Evolutionary conservation across 202 grass and related monocot genomes (phyloP).

Genomic region (Zizania palustris): DNA sequence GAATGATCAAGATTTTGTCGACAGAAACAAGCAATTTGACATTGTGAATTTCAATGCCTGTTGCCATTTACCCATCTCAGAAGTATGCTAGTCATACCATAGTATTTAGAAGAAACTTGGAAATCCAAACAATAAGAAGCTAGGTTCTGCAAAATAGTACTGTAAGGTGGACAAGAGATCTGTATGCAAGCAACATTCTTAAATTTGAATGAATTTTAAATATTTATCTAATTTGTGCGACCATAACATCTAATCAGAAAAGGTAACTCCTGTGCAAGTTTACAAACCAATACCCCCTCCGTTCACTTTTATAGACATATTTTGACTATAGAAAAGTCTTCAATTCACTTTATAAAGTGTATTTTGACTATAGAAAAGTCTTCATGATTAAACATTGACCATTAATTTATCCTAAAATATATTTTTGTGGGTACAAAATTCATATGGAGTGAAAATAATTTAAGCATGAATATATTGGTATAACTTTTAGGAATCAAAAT

Average conservation of each 20-base stretch:
- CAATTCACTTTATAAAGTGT: too few species aligned
- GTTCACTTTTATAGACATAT: too few species aligned
- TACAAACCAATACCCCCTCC: too few species aligned
- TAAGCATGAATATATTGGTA: too few species aligned
- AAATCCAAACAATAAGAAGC: conserved; percentile 2
- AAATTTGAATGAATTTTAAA: background rate
- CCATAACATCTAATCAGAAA: background rate
- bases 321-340: too few species aligned
- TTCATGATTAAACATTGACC: too few species aligned
- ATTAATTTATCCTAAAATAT: too few species aligned
- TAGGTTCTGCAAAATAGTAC: background rate
- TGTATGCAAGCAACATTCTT: background rate
- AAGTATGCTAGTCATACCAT: conserved; percentile 13
- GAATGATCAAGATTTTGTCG: conserved; percentile 7
- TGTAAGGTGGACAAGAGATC: background rate
- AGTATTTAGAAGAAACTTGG: conserved; percentile 10
- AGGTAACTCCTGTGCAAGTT: background rate
- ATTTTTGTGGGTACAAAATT: too few species aligned
- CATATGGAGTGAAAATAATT: too few species aligned
- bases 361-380: too few species aligned
- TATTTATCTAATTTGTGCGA: background rate
- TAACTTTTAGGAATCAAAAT: too few species aligned
- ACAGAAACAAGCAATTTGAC: background rate
- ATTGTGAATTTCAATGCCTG: background rate
- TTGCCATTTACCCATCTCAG: conserved; percentile 24